Conservation (phyloP, 139 green algal genomes). For the Deuterostichococcus epilithicus region DNA sequence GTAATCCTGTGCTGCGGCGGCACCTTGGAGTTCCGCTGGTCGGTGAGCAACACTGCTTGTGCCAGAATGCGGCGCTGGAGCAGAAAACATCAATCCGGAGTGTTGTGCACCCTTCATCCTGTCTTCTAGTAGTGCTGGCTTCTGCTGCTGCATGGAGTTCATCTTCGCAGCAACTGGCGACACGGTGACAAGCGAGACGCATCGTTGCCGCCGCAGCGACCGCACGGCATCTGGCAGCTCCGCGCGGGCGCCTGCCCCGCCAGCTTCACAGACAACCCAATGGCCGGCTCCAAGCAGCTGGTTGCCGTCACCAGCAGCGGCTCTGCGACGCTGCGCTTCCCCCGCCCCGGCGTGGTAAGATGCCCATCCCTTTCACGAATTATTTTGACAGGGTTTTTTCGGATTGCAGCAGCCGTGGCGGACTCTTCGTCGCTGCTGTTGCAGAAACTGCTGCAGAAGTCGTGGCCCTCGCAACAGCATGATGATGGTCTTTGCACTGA, state of each 20-base stretch:
- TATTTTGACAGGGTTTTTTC: no score
- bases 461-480: no score
- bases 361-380: no score
- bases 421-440: not conserved
- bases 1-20: not conserved
- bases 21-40: not conserved
- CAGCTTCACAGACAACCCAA: not conserved
- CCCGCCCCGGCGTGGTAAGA: not conserved
- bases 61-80: no score
- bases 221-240: not conserved
- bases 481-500: no score
- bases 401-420: no score
- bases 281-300: not conserved
- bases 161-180: not conserved
- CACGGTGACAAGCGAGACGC: not conserved
- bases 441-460: no score
- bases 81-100: no score
- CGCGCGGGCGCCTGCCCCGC: not conserved
- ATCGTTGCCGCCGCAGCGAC: not conserved
- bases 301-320: not conserved
- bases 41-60: not conserved
- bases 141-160: not conserved
- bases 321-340: not conserved
- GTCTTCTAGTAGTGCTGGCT: no score
- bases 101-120: no score